Evolutionary conservation across 2,329 filamentous ascomycete species (phyloP), one percentile per base, ranked within the genome.

Genomic region (Epichloe typhina): DNA sequence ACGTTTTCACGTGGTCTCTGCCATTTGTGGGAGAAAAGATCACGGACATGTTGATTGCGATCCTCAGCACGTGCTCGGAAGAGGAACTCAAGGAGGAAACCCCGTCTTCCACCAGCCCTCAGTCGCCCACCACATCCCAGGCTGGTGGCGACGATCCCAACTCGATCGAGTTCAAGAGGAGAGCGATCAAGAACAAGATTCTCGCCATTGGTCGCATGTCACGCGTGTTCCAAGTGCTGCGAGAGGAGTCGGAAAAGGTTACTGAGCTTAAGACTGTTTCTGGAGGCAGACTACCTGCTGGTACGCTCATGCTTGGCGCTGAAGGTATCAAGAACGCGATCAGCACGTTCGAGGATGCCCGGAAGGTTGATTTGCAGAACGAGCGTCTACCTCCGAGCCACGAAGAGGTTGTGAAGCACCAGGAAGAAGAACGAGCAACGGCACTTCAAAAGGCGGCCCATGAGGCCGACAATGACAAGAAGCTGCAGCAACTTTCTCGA

Each of bases 161-260:
- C 47, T 90, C 85, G 49, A 88, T 84, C 60, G 93, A 98, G 66
- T 91, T 85, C 75, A 97, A 96, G 77, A 81, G 93, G 62, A 84
- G 90, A 44, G 90, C 90, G 3, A 95, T 98, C 79, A 97, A 97
- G 78, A 98, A 98, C 82, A 98, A 98, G 76, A 97, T 98, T 64
- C 74, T 98, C 60, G 93, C 93, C 54, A 98, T 98, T 62, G 93
- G 93, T 33, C 88, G 93, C 59, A 77, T 98, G 57, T 97, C 93
- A 38, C 87, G 93, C 61, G 93, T 98, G 54, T 98, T 98, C 83
- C 93, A 98, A 67, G 93, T 98, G 47, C 72, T 98, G 60, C 88
- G 93, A 62, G 93, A 98, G 71, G 93, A 98, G 70, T 95, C 90
- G 2, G 93, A 98, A 74, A 82, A 86, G 61, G 90, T 98, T 51